A percentile compares a stretch with the other conserved stretches of the same genome.
Evolutionary conservation across 768 basidiomycete species (phyloP).

Genomic region (Collybiopsis luxurians): DNA sequence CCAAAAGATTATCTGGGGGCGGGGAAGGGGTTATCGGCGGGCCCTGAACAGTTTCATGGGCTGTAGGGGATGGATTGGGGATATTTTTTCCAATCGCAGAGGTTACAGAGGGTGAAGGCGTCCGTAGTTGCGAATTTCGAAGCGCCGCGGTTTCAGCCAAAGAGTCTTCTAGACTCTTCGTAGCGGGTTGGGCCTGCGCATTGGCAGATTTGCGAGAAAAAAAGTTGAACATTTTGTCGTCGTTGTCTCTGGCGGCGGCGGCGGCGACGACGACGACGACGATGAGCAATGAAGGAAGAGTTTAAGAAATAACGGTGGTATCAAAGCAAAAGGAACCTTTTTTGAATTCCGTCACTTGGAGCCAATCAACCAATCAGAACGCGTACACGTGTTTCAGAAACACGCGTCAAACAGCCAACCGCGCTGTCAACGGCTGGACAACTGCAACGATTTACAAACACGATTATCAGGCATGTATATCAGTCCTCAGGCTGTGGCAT

Average conservation of each 20-base stretch:
- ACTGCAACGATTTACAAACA: no score
- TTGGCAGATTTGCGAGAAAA: slow-evolving; percentile 5
- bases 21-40: slow-evolving; percentile 36
- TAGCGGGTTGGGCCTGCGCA: neutral
- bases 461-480: no score
- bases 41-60: slow-evolving; percentile 29
- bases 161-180: neutral
- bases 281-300: no score
- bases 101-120: slow-evolving; percentile 50
- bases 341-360: neutral
- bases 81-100: slow-evolving; percentile 10
- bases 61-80: slow-evolving; percentile 18
- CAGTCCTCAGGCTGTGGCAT: no score
- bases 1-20: slow-evolving; percentile 17
- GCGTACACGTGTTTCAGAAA: neutral
- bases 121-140: slow-evolving; percentile 40
- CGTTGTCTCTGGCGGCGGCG: neutral
- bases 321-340: neutral
- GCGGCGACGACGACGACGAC: no score
- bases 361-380: neutral
- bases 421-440: neutral
- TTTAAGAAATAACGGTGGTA: neutral
- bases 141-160: neutral
- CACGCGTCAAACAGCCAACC: neutral
- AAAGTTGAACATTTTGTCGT: slow-evolving; percentile 8